Evolutionary conservation across 2,329 filamentous ascomycete genomes (phyloP), one percentile per base, ranked within the genome.

Genomic region (Fusarium fujikuroi): DNA sequence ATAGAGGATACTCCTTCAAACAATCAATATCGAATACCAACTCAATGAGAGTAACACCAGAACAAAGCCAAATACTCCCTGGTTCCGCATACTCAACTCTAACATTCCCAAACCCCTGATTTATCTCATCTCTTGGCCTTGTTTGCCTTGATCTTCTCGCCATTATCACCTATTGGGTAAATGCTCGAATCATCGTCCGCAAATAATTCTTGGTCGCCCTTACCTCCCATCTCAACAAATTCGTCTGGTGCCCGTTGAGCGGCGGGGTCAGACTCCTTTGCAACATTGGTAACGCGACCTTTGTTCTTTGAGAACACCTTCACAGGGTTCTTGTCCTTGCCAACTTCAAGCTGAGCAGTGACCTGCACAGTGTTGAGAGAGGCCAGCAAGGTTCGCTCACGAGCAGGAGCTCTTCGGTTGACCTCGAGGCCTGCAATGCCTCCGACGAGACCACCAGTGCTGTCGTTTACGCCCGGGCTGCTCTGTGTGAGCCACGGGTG

Each of bases 361-460:
- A 90, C 79, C 58, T 87, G 82, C 12, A 96, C 89, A 56, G 94
- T 90, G 81, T 97, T 97, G 81, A 97, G 89, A 54, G 89, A 91
- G 76, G 92, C 92, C 42, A 99, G 87, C 60, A 98, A 84, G 1
- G 96, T 99, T 53, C 96, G 91, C 83, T 98, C 93, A 19, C 96
- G 91, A 32, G 88, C 85, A 1, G 94, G 84, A 72, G 95, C 96
- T 73, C 95, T 91, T 76, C 92, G 93, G 32, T 92, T 91, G 80
- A 99, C 95, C 75, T 96, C 94, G 15, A 99, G 88, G 16, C 90
- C 89, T 30, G 90, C 91, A 75, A 99, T 89, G 37, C 93, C 95
- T n/a, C 93, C 93, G 1, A 96, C 95, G 28, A 99, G 87, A 10
- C 95, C 95, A 78, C 97, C 95, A 21, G 95, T 98, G 83, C 95